These are phyloP conservation scores for Elongisporangium undulatum DNA, from an alignment of 352 stramenopile genomes.

Conservation along the genomic window DNA sequence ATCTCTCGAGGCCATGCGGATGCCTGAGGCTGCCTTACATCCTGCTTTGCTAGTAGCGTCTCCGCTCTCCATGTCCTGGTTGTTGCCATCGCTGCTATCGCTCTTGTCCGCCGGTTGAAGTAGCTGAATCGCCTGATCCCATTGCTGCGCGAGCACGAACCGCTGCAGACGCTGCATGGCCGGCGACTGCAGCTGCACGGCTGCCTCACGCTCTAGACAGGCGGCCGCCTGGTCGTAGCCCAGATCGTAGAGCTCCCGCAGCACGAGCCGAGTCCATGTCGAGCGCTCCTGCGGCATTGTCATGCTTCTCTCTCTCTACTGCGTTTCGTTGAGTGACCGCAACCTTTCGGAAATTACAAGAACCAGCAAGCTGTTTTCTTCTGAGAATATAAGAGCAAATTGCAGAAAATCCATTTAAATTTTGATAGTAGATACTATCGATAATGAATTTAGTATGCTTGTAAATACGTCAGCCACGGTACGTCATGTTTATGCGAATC, in stretches of 20 bases:
- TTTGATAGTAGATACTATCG: neutral
- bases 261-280: conserved; percentile 68
- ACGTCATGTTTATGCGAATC: neutral
- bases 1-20: conserved; percentile 42
- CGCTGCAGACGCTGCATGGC: conserved; percentile 49
- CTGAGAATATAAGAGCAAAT: neutral
- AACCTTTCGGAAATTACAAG: neutral
- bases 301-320: neutral
- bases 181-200: conserved; percentile 43
- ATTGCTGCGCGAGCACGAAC: conserved; percentile 31
- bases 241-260: conserved; percentile 76
- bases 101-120: conserved; percentile 12
- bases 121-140: conserved; percentile 50
- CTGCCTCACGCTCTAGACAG: conserved; percentile 53
- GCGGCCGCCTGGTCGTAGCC: conserved; percentile 35
- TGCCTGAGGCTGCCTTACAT: neutral
- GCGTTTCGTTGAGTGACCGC: conserved; percentile 1
- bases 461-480: too few relatives aligned
- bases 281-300: conserved; percentile 18
- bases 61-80: neutral
- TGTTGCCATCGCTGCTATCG: neutral
- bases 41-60: neutral
- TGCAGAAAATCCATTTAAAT: neutral
- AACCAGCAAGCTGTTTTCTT: neutral
- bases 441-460: too few relatives aligned